Evolutionary conservation across 2,329 filamentous ascomycete genomes (phyloP), one percentile per base, ranked within the genome.

Genomic region (Dichotomopilus funicola): DNA sequence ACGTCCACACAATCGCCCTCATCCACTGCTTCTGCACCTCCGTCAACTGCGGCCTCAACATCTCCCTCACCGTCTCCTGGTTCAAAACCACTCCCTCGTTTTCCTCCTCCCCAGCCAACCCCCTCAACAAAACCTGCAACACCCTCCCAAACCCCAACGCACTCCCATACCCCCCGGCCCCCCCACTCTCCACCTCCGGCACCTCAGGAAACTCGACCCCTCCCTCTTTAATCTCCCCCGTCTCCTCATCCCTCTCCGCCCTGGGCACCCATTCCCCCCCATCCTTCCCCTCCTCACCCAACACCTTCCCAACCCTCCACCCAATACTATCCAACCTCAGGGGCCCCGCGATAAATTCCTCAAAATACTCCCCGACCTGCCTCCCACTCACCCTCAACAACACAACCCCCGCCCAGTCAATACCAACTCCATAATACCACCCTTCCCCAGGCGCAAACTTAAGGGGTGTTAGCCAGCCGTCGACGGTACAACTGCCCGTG

Each of bases 341-440:
- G 2, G 64, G 65, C 6, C 52, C 11, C 27, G 68, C 64, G 34
- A 71, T 11, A n/a, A 59, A 8, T 31, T 59, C 47, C 9, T 37
- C 31, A 59, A 63, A 55, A 42, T 61, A 75, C 5, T 59, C 62
- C 0, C 68, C 68, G 3, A 80, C 64, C 0, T 57, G 60, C 51
- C 67, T 60, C 6, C 70, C 70, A 0, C 71, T 73, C 4, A 75
- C 45, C 4, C 63, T 64, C 62, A 78, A 73, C 4, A 81, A 64
- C 1, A 73, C 65, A 5, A 72, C 56, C 3, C 75, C 77, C 0
- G 73, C 77, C 71, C 75, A 80, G 66, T 81, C 78, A 43, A 73
- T 55, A 0, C 67, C 65, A 3, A 69, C 62, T 4, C 78, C 77
- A 56, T 81, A 82, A 35, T 65, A 67, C 78, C 78, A 82, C 6